Evolutionary conservation across 306 rosid genomes (phyloP).

Genomic region (Herpetospermum pedunculosum): DNA sequence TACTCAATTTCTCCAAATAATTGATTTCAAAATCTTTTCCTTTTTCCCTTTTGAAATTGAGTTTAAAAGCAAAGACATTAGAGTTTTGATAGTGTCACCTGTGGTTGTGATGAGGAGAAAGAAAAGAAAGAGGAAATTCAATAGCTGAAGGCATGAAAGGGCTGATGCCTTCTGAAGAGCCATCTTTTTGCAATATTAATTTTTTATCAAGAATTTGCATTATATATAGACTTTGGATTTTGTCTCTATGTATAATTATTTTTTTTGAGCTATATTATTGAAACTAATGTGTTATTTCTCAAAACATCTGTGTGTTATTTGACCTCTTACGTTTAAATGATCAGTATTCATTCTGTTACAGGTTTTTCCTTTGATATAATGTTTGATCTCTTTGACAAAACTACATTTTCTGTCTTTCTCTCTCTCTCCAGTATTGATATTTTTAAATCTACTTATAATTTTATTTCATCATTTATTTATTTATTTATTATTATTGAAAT

Average conservation of each 20-base stretch:
- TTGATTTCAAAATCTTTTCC: not conserved
- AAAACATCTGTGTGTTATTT: no score
- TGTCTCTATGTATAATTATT: not conserved
- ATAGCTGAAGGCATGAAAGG: not conserved
- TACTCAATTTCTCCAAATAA: not conserved
- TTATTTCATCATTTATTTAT: no score
- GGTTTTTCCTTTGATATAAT: not conserved
- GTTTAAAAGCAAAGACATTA: not conserved
- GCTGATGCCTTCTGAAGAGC: not conserved
- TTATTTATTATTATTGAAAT: no score
- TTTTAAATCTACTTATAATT: not conserved
- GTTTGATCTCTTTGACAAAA: not conserved
- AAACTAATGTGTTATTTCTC: not conserved
- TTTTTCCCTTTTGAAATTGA: not conserved
- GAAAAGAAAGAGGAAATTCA: not conserved
- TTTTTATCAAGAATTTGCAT: not conserved
- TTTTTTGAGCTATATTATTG: not conserved
- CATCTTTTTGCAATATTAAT: not conserved
- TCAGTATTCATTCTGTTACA: not conserved
- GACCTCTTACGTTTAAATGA: no score
- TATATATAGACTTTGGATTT: not conserved
- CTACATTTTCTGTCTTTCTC: no score
- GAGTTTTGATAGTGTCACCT: not conserved
- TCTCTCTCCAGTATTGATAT: not conserved
- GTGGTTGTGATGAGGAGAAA: not conserved